phyloP scores from a whole-genome alignment of 257 asterid species.

The Orobanche coerulescens region DNA sequence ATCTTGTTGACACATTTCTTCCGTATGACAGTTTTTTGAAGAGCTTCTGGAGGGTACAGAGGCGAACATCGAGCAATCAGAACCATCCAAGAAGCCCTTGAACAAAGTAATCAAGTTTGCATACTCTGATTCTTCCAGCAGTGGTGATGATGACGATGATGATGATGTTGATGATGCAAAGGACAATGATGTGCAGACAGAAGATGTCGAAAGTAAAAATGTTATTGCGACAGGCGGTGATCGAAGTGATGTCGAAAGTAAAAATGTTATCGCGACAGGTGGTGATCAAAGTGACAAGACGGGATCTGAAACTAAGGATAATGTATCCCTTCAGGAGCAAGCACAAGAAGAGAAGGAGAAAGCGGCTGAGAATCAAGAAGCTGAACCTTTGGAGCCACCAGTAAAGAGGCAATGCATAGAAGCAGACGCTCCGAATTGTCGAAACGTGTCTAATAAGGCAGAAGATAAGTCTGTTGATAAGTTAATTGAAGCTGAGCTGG shows the following conservation, averaged over 20 bases:
- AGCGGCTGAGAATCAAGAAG: conserved; percentile 35
- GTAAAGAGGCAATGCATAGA: conserved; percentile 53
- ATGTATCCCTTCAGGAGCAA: conserved; percentile 28
- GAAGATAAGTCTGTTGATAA: conserved; percentile 68
- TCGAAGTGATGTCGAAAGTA: conserved; percentile 22
- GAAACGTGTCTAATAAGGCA: conserved; percentile 24
- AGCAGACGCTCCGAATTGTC: conserved; percentile 24
- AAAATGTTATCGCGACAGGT: conserved; percentile 22
- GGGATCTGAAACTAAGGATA: conserved; percentile 30
- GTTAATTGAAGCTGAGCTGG: conserved; percentile 82
- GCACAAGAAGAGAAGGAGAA: conserved; percentile 28
- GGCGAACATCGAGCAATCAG: conserved; percentile 28
- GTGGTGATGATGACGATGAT: conserved; percentile 43
- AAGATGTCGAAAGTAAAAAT: conserved; percentile 22
- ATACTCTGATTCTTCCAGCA: conserved; percentile 55
- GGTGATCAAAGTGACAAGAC: conserved; percentile 24
- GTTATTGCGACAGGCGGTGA: conserved; percentile 22
- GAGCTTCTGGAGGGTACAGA: conserved; percentile 64
- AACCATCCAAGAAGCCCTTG: conserved; percentile 36
- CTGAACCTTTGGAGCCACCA: conserved; percentile 50
- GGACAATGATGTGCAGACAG: conserved; percentile 20
- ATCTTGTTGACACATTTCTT: conserved; percentile 6
- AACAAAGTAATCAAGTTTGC: conserved; percentile 72
- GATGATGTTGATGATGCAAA: conserved; percentile 28
- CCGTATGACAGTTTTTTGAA: conserved; percentile 55